Evolutionary conservation across 2,329 filamentous ascomycete genomes (phyloP), one percentile per base, ranked within the genome.

Genomic region (Penicillium polonicum): DNA sequence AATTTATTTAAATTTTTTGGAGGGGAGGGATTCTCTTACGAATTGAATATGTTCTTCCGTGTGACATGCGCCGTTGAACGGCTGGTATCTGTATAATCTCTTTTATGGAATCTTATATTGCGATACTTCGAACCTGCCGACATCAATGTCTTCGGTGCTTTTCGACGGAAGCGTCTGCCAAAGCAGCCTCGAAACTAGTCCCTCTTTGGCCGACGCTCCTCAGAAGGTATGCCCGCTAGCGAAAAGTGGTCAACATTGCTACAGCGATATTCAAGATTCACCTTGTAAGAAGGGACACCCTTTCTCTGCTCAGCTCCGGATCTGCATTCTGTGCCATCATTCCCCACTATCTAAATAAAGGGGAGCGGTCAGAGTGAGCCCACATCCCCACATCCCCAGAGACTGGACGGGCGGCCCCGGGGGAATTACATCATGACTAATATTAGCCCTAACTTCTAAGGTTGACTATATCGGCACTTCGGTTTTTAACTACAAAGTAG

Each of bases 351-450:
- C 29, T 10, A n/a, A 39, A 25, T 25, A 35, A 38, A 27, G 52
- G 39, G 29, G 41, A 58, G 45, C 27, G n/a, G 8, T 29, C 29
- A 23, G 33, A 39, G 36, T 23, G 43, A 42, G 58, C 25, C 62
- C 62, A 64, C 60, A 60, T 61, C 43, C 25, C 62, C 62, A 64
- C 60, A 60, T 61, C 43, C 58, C 63, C 13, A 3, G 44, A 45
- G 27, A 21, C n/a, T n/a, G 5, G 21, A 39, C 9, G 19, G 29
- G 29, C 19, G 13, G 1, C 31, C 15, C 31, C 8, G 2, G 49
- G 35, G 48, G 1, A 36, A 31, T 21, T 15, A 50, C 12, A 27
- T 7, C 17, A 63, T 51, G 55, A 49, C 41, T 38, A 35, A 49
- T 21, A 42, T 25, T 23, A 55, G 56, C 39, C 51, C 56, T 52